Base-by-base conservation (phyloP, 495 filamentous ascomycete genomes). In the Hypoxylon rickii region DNA sequence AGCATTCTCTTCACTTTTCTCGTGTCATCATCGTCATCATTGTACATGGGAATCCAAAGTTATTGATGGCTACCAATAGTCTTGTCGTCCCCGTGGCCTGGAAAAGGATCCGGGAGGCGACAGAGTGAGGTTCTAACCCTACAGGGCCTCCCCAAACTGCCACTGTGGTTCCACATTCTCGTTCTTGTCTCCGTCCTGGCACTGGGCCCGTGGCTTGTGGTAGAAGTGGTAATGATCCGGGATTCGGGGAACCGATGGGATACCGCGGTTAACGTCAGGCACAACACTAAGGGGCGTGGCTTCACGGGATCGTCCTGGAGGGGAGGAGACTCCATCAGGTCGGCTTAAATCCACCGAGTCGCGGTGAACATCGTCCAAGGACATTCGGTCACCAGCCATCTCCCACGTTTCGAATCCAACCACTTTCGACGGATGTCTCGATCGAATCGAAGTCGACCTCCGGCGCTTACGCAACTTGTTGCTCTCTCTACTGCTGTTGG, bases 181-280 rank as follows among this genome's bases (percentile, higher is more conserved):
- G 29, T 39, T 48, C 36, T 48, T 38, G n/a, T 38, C 41, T 13
- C 47, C 45, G 10, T 40, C 20, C 3, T 24, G 21, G 18, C 17
- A 8, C 5, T 43, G 16, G 39, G 41, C 19, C 20, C 46, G 36
- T 4, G 45, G 45, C 20, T 61, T 61, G 41, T 51, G 51, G 46
- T 51, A 55, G 51, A 44, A 41, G 42, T 63, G 58, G 47, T 61
- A 71, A 7, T 55, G 62, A 32, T 67, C 69, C 20, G 69, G 69
- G 34, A 65, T 61, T 8, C 51, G 49, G 7, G 73, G 73, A 22
- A 74, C 68, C 20, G 54, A 46, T 8, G 75, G 70, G 19, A 76
- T 69, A 8, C 74, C 72, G n/a, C 69, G 65, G 38, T 75, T 73
- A 15, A 41, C 61, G 34, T 73, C 69, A 7, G 69, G 64, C 12